Percentiles rank a stretch among this genome's conserved stretches.
These are phyloP conservation scores for Tricholoma flavovirens DNA, from an alignment of 768 basidiomycete species.

Conservation along the genomic window DNA sequence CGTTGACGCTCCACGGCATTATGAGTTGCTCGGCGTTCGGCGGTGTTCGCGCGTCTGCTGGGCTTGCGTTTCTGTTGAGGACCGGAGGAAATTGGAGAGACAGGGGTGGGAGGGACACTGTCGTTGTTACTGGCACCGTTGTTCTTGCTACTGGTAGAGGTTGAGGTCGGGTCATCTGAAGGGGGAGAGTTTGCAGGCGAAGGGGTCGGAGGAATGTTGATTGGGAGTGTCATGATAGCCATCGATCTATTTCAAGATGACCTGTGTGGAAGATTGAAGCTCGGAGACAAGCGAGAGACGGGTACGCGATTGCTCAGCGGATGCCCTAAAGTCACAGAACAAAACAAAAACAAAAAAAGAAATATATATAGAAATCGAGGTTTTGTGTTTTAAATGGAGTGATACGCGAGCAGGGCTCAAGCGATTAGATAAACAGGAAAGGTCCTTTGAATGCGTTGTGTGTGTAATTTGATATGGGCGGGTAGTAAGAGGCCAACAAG, in stretches of 20 bases:
- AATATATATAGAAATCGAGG: too few species aligned
- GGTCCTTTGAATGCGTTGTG: slow-evolving; percentile 12
- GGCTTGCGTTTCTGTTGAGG: slow-evolving; percentile 69
- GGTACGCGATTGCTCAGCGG: slow-evolving; percentile 10
- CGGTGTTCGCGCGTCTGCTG: slow-evolving; percentile 87
- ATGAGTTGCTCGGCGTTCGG: slow-evolving; percentile 92
- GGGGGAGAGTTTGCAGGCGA: slow-evolving; percentile 22
- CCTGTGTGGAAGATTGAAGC: background rate
- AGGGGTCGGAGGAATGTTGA: slow-evolving; percentile 17
- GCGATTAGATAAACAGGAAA: slow-evolving; percentile 38
- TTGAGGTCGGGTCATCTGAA: slow-evolving; percentile 13
- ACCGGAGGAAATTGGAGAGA: slow-evolving; percentile 27
- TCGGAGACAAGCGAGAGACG: slow-evolving; percentile 14
- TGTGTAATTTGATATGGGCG: slow-evolving; percentile 24
- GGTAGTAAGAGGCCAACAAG: slow-evolving; percentile 74
- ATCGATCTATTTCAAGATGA: slow-evolving; percentile 10
- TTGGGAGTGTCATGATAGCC: slow-evolving; percentile 35
- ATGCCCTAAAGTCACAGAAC: slow-evolving; percentile 1
- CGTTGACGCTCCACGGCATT: slow-evolving; percentile 96
- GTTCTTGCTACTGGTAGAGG: too few species aligned
- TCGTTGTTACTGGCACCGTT: slow-evolving; percentile 28
- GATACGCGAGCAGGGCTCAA: slow-evolving; percentile 68
- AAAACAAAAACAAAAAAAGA: too few species aligned
- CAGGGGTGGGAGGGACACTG: slow-evolving; percentile 44
- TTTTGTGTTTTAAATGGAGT: too few species aligned